phyloP scores from a whole-genome alignment of 1,284 basidiomycete species.

The Boletus sp. region DNA sequence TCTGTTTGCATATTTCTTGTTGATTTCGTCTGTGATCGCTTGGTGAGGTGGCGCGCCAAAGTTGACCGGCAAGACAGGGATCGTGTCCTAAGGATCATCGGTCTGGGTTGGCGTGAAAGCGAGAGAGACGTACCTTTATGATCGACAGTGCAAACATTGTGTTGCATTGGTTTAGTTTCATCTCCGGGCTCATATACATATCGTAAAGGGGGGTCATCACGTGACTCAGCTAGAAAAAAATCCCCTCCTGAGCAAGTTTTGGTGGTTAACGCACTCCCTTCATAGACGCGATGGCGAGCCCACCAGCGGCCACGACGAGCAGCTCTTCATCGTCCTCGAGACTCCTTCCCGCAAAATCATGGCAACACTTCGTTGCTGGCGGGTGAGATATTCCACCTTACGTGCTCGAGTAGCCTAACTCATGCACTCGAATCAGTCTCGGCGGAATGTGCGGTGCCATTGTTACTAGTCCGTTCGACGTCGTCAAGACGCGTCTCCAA shows the following conservation, averaged over 20 bases:
- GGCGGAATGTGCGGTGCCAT: constrained; percentile 98
- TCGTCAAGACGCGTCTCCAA: constrained; percentile 96
- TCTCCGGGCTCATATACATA: too few species aligned
- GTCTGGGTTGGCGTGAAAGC: not conserved
- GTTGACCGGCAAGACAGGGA: constrained; percentile 71
- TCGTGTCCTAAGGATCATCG: constrained; percentile 55
- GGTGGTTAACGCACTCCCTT: not conserved
- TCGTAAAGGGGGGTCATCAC: constrained; percentile 8
- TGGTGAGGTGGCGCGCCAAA: constrained; percentile 70
- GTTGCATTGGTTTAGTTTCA: too few species aligned
- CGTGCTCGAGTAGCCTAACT: not conserved
- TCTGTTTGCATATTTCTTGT: constrained; percentile 92
- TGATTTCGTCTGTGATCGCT: constrained; percentile 75
- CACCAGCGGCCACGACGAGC: constrained; percentile 5
- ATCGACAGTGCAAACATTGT: constrained; percentile 62
- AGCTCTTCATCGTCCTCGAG: constrained; percentile 26
- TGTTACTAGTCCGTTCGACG: constrained; percentile 95
- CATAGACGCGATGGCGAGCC: constrained; percentile 19
- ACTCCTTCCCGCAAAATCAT: constrained; percentile 71
- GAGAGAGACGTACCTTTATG: constrained; percentile 42
- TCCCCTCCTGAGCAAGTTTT: not conserved
- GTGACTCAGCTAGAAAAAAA: constrained; percentile 13
- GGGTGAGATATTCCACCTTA: constrained; percentile 55
- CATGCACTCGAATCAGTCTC: constrained; percentile 47
- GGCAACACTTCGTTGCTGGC: constrained; percentile 82